These are phyloP conservation scores for Micromonas commoda DNA, from an alignment of 139 green algal genomes.

Conservation along the genomic window DNA sequence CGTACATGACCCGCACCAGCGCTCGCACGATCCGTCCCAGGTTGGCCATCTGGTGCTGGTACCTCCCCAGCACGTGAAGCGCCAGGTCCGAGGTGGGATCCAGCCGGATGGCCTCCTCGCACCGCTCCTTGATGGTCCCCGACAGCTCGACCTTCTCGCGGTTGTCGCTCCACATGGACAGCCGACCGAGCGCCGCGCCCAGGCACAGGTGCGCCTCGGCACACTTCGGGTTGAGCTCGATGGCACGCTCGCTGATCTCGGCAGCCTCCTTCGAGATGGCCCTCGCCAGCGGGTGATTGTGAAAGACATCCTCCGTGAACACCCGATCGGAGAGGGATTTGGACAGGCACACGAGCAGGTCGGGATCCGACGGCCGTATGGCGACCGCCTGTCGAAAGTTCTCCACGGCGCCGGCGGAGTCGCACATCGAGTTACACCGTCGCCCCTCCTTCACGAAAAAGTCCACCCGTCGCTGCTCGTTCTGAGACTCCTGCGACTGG, in stretches of 20 bases:
- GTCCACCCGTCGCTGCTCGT: not conserved
- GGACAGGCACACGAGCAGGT: not conserved
- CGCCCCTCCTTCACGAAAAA: not conserved
- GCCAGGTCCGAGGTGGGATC: slow-evolving; percentile 11
- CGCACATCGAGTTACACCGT: not conserved
- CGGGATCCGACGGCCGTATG: not conserved
- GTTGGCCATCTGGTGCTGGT: slow-evolving; percentile 17
- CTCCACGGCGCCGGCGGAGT: not conserved
- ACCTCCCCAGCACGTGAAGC: slow-evolving; percentile 10
- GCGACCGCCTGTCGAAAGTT: not conserved
- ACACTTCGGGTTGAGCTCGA: not conserved
- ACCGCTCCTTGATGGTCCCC: slow-evolving; percentile 2
- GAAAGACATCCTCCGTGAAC: slow-evolving; percentile 8
- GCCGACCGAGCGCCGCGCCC: not conserved
- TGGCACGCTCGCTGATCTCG: not conserved
- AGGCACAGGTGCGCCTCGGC: slow-evolving; percentile 1
- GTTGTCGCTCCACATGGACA: slow-evolving; percentile 10
- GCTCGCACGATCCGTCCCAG: not conserved
- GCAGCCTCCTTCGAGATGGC: not conserved
- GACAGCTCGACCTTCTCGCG: slow-evolving; percentile 20
- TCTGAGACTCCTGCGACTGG: not conserved
- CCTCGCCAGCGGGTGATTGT: slow-evolving; percentile 7
- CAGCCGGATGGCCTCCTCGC: not conserved
- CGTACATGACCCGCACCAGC: slow-evolving; percentile 18
- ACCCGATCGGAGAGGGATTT: slow-evolving; percentile 15